Base-by-base conservation (phyloP, 2,329 filamentous ascomycete genomes). In the Ceratocystis lukuohia region DNA sequence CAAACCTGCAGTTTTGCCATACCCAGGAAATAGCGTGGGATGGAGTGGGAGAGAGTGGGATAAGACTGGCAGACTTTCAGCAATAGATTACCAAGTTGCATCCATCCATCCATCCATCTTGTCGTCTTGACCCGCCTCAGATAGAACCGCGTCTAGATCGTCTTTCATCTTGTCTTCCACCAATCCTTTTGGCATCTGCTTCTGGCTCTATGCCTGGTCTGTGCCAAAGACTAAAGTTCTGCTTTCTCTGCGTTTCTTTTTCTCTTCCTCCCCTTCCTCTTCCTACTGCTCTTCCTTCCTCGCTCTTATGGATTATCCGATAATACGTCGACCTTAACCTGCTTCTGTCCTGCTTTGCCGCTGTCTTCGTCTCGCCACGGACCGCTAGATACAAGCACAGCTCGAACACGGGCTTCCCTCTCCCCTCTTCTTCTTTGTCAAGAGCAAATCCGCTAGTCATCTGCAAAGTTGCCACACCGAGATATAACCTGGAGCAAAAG, bases 391-490 rank as follows among this genome's bases (percentile, higher is more conserved):
- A 41, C 37, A 41, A 41, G 37, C 15, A 41, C 37, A 41, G 37
- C 37, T 41, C 3, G 37, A 41, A 41, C 37, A 41, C 37, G 37
- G 37, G 10, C 37, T 41, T 41, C 2, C 12, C 10, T 15, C 10
- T 37, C 37, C 15, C 17, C 22, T 48, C 61, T 63, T n/a, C 41
- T 8, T 62, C 17, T 46, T 10, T 10, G 15, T 46, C 41, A 33
- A 62, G n/a, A 62, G 20, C 61, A 33, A 45, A 28, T 20, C 45
- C 61, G 17, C 41, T 63, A 50, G n/a, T 22, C 20, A 25, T 33
- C 28, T n/a, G 12, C 28, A 57, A 57, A 57, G 17, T 63, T 25
- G 61, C 61, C 44, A 63, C 61, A 17, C 61, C 61, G 61, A 63
- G 61, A 63, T 63, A 63, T 50, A 22, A 33, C 61, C 25, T 33